These are phyloP conservation scores for Zelonia costaricensis DNA, from an alignment of 208 protist genomes.

Conservation along the genomic window DNA sequence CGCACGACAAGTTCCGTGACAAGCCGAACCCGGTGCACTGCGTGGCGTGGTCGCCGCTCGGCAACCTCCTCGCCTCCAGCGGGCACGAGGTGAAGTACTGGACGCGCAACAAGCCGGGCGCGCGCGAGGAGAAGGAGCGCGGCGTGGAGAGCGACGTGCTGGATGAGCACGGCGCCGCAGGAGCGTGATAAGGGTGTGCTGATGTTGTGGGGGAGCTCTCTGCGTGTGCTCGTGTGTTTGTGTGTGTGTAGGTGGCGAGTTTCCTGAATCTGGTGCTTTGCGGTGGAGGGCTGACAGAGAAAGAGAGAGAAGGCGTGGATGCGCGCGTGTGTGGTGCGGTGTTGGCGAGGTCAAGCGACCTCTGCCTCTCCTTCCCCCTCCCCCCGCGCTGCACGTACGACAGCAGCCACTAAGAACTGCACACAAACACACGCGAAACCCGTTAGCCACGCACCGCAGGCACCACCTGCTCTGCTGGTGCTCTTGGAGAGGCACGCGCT, in stretches of 20 bases:
- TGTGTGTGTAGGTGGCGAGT: neutral
- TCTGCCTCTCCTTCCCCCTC: too few relatives aligned
- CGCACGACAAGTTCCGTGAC: slow-evolving; percentile 82
- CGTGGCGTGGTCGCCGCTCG: slow-evolving; percentile 81
- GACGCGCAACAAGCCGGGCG: slow-evolving; percentile 85
- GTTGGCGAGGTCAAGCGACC: too few relatives aligned
- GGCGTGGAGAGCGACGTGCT: slow-evolving; percentile 73
- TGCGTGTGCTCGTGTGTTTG: neutral
- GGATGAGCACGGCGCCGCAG: slow-evolving; percentile 29
- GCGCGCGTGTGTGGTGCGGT: too few relatives aligned
- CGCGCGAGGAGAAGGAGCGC: slow-evolving; percentile 81
- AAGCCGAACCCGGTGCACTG: slow-evolving; percentile 76
- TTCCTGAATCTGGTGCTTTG: too few relatives aligned
- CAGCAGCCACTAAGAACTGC: too few relatives aligned
- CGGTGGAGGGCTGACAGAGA: too few relatives aligned
- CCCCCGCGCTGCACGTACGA: too few relatives aligned
- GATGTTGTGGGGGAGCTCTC: neutral
- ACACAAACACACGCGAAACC: too few relatives aligned
- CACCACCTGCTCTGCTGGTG: too few relatives aligned
- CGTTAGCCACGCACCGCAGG: too few relatives aligned
- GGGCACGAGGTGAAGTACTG: slow-evolving; percentile 88
- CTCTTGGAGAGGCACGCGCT: too few relatives aligned
- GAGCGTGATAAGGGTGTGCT: neutral
- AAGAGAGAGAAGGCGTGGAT: too few relatives aligned
- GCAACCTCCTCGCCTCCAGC: slow-evolving; percentile 79